These are phyloP conservation scores for Pichia thaimueangensis DNA, from an alignment of 805 yeast genomes.

Conservation along the genomic window DNA sequence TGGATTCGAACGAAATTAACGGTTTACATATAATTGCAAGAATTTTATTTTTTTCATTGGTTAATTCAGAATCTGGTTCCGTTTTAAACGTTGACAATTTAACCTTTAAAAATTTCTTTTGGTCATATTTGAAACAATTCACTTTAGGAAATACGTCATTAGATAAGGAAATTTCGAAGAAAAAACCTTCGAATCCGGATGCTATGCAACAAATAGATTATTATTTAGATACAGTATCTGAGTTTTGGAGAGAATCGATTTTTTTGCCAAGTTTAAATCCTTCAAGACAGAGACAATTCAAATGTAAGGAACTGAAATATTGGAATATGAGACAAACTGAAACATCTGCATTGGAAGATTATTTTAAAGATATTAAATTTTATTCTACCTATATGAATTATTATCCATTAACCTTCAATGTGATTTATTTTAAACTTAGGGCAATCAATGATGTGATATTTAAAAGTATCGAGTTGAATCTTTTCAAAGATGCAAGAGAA, in stretches of 20 bases:
- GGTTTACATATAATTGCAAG: constrained; percentile 47
- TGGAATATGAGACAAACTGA: constrained; percentile 83
- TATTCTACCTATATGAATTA: constrained; percentile 29
- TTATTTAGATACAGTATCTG: constrained; percentile 8
- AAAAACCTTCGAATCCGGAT: constrained; percentile 36
- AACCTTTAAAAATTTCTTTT: constrained; percentile 32
- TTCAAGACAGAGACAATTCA: constrained; percentile 74
- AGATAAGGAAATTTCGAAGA: not conserved
- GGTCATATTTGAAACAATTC: constrained; percentile 22
- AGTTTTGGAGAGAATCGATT: constrained; percentile 6
- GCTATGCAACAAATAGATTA: constrained; percentile 36
- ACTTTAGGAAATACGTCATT: constrained; percentile 22
- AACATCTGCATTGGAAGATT: constrained; percentile 55
- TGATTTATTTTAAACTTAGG: constrained; percentile 57
- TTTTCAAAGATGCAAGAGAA: constrained; percentile 65
- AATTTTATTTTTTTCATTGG: constrained; percentile 54
- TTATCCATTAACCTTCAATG: constrained; percentile 61
- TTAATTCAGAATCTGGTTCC: constrained; percentile 55
- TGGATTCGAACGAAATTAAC: constrained; percentile 25
- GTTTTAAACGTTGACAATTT: constrained; percentile 43
- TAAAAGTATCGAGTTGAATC: constrained; percentile 68
- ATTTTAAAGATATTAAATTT: constrained; percentile 7
- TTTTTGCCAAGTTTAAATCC: constrained; percentile 49
- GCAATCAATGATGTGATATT: constrained; percentile 69
- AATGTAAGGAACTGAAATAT: constrained; percentile 44